Evolutionary conservation across 2,329 filamentous ascomycete genomes (phyloP), one percentile per base, ranked within the genome.

Genomic region (Domatiomyces globalis): DNA sequence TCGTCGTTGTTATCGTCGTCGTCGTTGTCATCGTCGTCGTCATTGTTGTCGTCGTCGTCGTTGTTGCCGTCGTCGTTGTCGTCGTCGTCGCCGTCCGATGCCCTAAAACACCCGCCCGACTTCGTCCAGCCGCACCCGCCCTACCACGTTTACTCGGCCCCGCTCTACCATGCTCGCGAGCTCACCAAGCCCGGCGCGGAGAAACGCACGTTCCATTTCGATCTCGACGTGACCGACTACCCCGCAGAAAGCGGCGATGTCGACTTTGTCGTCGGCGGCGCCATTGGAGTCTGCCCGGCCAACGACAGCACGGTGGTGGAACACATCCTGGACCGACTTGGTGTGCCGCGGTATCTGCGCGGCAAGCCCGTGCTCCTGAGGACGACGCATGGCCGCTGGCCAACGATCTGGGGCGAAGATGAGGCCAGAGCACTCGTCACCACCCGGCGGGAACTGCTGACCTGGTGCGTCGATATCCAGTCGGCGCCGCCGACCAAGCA

Each of bases 121-220:
- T 98, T 89, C 63, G 89, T 98, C 50, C 87, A 95, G 65, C 92
- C 92, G 22, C 92, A 98, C 66, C 87, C 87, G 51, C 92, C 92
- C 0, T 92, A 94, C 68, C 77, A 90, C 58, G 88, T 96, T 54
- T 94, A 85, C 68, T 84, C 88, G 1, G 89, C 90, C n/a, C 87
- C 82, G 57, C 79, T 98, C 46, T 84, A 87, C 68, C 82, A 82
- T 61, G 80, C 87, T 2, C 83, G 92, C 51, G 88, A 95, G 68
- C 72, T 98, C 64, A 98, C 92, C 10, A 84, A 80, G 65, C 74
- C 79, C 20, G 90, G 90, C 19, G 92, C 92, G 4, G 87, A 95
- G 73, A 98, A 98, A 78, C 79, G 90, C 54, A 98, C 92, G 0
- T 95, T 90, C 67, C 92, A 98, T 69, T 96, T 96, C 62, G 92